These are phyloP conservation scores for Curvularia lunata DNA, from an alignment of 2,329 filamentous ascomycete species.

Conservation along the genomic window DNA sequence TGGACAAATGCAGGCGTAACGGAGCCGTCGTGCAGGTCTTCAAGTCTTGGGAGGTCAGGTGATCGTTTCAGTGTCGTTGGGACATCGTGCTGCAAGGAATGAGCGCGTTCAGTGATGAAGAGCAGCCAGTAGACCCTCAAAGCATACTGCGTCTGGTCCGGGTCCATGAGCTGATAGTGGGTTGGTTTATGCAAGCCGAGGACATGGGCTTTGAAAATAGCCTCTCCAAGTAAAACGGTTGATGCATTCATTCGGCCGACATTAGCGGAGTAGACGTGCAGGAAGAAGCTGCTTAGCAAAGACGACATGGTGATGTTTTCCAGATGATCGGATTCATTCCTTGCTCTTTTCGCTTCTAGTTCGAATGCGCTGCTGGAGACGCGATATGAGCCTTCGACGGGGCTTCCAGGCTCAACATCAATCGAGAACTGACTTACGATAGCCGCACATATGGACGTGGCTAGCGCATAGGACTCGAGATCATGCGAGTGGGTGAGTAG, in stretches of 20 bases:
- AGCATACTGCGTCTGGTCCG: constrained; percentile 38
- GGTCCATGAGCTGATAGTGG: constrained; percentile 34
- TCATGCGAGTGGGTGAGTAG: constrained; percentile 43
- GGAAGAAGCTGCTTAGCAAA: constrained; percentile 41
- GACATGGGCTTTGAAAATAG: constrained; percentile 45
- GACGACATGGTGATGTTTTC: constrained; percentile 42
- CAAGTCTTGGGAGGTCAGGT: constrained; percentile 36
- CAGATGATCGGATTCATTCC: constrained; percentile 39
- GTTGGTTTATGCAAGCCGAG: constrained; percentile 38
- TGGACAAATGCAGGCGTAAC: constrained; percentile 45
- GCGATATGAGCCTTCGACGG: constrained; percentile 42
- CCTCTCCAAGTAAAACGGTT: constrained; percentile 42
- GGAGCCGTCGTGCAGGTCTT: constrained; percentile 40
- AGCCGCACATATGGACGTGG: constrained; percentile 43
- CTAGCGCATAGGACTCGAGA: constrained; percentile 41
- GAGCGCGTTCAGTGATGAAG: constrained; percentile 46
- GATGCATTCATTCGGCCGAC: constrained; percentile 45
- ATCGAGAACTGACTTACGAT: constrained; percentile 47
- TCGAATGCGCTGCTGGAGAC: constrained; percentile 42
- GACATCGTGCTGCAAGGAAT: constrained; percentile 47
- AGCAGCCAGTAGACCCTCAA: constrained; percentile 46
- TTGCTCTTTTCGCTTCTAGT: constrained; percentile 36
- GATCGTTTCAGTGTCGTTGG: constrained; percentile 42
- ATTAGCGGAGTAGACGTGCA: constrained; percentile 46
- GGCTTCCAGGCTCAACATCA: constrained; percentile 39